Evolutionary conservation across 495 filamentous ascomycete genomes (phyloP).

Genomic region (Opeltia flavorubescens): DNA sequence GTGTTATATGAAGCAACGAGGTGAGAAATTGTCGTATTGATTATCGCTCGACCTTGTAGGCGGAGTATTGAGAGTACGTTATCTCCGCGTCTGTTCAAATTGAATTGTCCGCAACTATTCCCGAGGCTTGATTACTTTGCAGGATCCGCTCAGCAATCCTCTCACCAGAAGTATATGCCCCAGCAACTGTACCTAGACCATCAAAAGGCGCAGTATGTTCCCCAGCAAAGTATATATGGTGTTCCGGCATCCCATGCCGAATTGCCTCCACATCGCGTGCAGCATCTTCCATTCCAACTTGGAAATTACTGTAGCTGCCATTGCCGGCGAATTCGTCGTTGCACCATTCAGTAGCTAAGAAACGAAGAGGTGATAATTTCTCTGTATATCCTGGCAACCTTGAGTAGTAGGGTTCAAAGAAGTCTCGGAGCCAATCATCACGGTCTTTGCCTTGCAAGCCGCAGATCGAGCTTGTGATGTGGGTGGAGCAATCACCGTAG

Average conservation of each 20-base stretch:
- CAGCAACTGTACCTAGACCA: conserved; percentile 71
- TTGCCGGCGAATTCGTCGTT: conserved; percentile 68
- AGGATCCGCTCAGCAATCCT: conserved; percentile 1
- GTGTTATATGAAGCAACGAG: no score
- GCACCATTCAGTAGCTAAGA: conserved; percentile 64
- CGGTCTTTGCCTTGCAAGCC: conserved; percentile 1
- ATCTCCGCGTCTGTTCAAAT: no score
- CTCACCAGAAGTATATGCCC: conserved; percentile 37
- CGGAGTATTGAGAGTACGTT: no score
- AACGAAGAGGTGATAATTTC: conserved; percentile 45
- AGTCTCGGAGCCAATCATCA: conserved; percentile 23
- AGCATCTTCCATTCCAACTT: conserved; percentile 26
- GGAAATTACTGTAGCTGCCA: conserved; percentile 81
- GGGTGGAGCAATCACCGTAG: conserved; percentile 44
- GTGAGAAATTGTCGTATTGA: no score
- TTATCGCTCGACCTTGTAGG: no score
- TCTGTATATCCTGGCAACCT: conserved; percentile 50
- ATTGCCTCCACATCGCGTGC: conserved; percentile 31
- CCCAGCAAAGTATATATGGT: conserved; percentile 76
- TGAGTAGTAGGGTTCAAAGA: conserved; percentile 60
- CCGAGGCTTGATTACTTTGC: background rate
- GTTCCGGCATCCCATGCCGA: conserved; percentile 49
- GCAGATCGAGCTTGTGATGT: conserved; percentile 32
- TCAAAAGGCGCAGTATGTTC: conserved; percentile 89
- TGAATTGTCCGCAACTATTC: background rate